Conservation (phyloP, 202 grass and related monocot genomes). For the Bolboschoenoplectus hybrid region DNA sequence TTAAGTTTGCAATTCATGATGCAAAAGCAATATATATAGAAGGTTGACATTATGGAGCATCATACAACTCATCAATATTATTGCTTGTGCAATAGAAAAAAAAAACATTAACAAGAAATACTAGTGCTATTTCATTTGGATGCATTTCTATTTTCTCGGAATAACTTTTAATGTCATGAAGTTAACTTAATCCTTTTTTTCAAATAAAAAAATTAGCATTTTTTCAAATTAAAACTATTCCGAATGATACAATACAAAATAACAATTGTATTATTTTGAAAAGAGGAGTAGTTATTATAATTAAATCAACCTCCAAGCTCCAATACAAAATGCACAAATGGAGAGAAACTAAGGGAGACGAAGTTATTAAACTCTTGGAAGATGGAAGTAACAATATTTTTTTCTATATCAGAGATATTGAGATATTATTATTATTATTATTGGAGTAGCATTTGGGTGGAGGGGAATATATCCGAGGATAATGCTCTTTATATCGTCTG, state of each 20-base stretch:
- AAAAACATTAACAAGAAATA: too few relatives aligned
- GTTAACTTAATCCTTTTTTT: not conserved
- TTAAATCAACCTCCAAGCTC: not conserved
- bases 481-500: constrained; percentile 32
- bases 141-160: too few relatives aligned
- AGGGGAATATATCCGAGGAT: constrained; percentile 30
- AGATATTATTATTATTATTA: too few relatives aligned
- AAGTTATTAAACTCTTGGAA: not conserved
- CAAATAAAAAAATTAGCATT: not conserved
- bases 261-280: not conserved
- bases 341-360: constrained; percentile 2
- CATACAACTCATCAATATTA: too few relatives aligned
- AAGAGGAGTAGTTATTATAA: not conserved
- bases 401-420: not conserved
- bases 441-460: constrained; percentile 7
- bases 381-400: not conserved
- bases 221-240: not conserved
- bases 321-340: not conserved
- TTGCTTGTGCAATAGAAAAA: not conserved
- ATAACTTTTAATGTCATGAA: not conserved
- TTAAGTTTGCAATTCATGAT: too few relatives aligned
- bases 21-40: too few relatives aligned
- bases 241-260: not conserved
- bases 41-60: too few relatives aligned
- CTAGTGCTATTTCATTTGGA: too few relatives aligned